These are phyloP conservation scores for Malassezia sympodialis DNA, from an alignment of 1,284 basidiomycete species.

Conservation along the genomic window DNA sequence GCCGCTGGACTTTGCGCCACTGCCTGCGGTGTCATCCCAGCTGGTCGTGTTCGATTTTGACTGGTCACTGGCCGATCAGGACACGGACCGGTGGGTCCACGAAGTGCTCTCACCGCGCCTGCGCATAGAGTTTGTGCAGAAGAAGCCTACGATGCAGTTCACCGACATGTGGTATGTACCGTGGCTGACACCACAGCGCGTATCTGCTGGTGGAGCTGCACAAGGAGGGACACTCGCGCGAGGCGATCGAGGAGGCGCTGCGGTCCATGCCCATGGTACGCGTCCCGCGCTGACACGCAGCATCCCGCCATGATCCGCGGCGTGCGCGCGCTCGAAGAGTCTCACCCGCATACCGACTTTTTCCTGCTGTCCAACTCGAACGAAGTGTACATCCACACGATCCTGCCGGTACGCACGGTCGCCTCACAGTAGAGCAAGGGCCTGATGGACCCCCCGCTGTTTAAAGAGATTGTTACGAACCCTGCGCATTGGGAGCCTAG, in stretches of 20 bases:
- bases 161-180: conserved; percentile 59
- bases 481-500: conserved; percentile 69
- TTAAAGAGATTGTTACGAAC: conserved; percentile 83
- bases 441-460: conserved; percentile 51
- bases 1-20: conserved; percentile 18
- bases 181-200: conserved; percentile 8
- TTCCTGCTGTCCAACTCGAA: conserved; percentile 91
- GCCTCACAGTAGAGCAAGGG: not conserved
- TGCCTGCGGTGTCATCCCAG: conserved; percentile 51
- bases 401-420: conserved; percentile 53
- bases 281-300: conserved; percentile 52
- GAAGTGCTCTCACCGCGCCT: conserved; percentile 79
- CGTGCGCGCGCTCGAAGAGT: conserved; percentile 56
- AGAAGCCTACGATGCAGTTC: conserved; percentile 64
- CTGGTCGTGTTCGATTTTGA: conserved; percentile 94
- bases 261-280: conserved; percentile 74
- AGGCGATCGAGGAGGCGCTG: conserved; percentile 69
- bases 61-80: conserved; percentile 83
- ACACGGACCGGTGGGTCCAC: conserved; percentile 90
- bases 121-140: conserved; percentile 68
- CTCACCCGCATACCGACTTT: conserved; percentile 61
- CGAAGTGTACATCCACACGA: conserved; percentile 77
- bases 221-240: conserved; percentile 52
- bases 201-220: conserved; percentile 35
- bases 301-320: conserved; percentile 91